These are phyloP conservation scores for Xanthoconium stramineum DNA, from an alignment of 768 basidiomycete species.

Conservation along the genomic window DNA sequence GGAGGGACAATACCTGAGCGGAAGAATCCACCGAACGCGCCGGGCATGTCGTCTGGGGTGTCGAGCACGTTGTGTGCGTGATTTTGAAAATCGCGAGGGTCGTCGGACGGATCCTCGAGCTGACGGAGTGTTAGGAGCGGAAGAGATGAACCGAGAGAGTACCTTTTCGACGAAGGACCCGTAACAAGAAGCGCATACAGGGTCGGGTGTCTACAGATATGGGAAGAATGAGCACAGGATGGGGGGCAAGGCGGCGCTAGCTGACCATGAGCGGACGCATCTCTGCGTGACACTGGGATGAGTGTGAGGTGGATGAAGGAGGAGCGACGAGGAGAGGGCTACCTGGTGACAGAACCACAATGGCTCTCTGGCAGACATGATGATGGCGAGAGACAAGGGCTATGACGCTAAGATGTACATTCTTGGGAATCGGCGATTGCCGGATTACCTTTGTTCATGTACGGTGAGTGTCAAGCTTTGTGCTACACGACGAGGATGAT, in stretches of 20 bases:
- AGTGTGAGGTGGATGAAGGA: conserved; percentile 11
- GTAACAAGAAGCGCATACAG: conserved; percentile 78
- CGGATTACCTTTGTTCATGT: conserved; percentile 6
- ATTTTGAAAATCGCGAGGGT: conserved; percentile 66
- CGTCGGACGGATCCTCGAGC: conserved; percentile 74
- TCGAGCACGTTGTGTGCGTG: conserved; percentile 27
- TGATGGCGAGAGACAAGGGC: background rate
- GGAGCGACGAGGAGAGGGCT: conserved; percentile 2
- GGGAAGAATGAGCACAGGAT: conserved; percentile 3
- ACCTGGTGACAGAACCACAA: conserved; percentile 82
- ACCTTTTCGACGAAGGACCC: conserved; percentile 82
- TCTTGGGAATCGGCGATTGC: conserved; percentile 5
- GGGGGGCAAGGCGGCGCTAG: background rate
- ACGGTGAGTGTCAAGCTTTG: background rate
- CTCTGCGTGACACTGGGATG: conserved; percentile 73
- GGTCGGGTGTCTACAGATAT: conserved; percentile 63
- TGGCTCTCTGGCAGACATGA: conserved; percentile 65
- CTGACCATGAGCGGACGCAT: conserved; percentile 85
- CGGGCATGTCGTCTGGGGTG: conserved; percentile 32
- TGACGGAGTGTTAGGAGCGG: conserved; percentile 27
- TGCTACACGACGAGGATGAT: conserved; percentile 37
- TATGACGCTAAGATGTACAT: conserved; percentile 7
- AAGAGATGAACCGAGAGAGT: background rate
- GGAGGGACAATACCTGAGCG: conserved; percentile 33
- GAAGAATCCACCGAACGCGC: conserved; percentile 47